These are phyloP conservation scores for Batkoa obscura DNA, from an alignment of 371 early-diverging fungal genomes.

Conservation along the genomic window DNA sequence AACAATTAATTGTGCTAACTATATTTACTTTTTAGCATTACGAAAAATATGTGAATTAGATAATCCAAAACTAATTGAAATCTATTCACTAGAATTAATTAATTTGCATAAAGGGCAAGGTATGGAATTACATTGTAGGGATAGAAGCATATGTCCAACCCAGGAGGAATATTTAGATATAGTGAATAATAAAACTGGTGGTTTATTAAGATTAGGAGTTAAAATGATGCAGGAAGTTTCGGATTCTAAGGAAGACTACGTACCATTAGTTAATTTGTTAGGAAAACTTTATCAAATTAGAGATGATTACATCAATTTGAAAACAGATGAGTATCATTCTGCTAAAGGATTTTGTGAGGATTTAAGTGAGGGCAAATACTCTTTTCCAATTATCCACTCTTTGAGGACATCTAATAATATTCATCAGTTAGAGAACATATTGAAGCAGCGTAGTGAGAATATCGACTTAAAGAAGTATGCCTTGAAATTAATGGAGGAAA, in stretches of 20 bases:
- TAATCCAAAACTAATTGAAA: constrained; percentile 40
- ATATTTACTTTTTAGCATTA: constrained; percentile 82
- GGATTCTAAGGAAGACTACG: constrained; percentile 27
- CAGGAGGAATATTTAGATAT: constrained; percentile 80
- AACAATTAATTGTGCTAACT: constrained; percentile 90
- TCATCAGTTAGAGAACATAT: constrained; percentile 40
- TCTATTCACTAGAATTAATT: constrained; percentile 78
- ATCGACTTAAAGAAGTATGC: constrained; percentile 74
- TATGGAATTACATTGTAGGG: constrained; percentile 78
- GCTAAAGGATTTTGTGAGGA: constrained; percentile 96
- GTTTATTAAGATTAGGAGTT: constrained; percentile 76
- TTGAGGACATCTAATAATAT: constrained; percentile 19
- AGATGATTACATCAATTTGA: constrained; percentile 88
- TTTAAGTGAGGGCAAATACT: constrained; percentile 93
- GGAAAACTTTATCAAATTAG: constrained; percentile 89
- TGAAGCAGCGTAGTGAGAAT: constrained; percentile 64
- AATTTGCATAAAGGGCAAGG: constrained; percentile 91
- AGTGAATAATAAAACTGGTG: constrained; percentile 89
- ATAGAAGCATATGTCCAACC: constrained; percentile 60
- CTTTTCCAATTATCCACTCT: constrained; percentile 80
- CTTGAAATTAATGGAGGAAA: constrained; percentile 35
- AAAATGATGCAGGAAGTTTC: constrained; percentile 54
- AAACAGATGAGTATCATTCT: constrained; percentile 62
- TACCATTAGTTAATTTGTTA: constrained; percentile 60
- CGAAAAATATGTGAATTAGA: constrained; percentile 47